A percentile compares a stretch with the other conserved stretches of the same genome.
Conservation (phyloP, 768 basidiomycete species). For the Amanita fuliginea region DNA sequence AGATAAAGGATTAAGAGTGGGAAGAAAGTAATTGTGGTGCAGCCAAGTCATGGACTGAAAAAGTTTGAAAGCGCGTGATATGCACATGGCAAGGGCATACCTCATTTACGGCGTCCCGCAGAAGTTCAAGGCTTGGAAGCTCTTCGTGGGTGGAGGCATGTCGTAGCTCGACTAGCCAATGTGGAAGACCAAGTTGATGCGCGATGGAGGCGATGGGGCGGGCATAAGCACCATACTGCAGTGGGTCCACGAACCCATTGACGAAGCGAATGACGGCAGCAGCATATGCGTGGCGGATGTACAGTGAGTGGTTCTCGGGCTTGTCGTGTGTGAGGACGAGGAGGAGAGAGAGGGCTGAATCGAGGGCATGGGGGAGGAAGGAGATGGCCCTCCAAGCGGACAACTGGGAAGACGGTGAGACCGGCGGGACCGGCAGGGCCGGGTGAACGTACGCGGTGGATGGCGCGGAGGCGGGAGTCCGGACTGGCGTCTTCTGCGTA, state of each 20-base stretch:
- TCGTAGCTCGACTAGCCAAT: conserved; percentile 84
- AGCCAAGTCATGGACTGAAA: conserved; percentile 75
- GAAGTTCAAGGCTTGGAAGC: conserved; percentile 70
- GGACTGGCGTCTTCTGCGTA: conserved; percentile 53
- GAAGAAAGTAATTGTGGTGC: conserved; percentile 74
- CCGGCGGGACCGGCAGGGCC: background rate
- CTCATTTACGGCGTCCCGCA: conserved; percentile 70
- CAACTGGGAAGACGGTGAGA: conserved; percentile 31
- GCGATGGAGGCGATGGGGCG: conserved; percentile 87
- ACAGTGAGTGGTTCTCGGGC: conserved; percentile 25
- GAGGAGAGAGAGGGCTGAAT: conserved; percentile 57
- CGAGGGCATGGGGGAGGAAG: conserved; percentile 72
- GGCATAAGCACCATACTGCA: conserved; percentile 84
- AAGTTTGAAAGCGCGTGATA: background rate
- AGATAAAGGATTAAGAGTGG: conserved; percentile 50
- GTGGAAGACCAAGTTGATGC: conserved; percentile 72
- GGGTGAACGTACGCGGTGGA: conserved; percentile 45
- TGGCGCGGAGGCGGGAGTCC: conserved; percentile 43
- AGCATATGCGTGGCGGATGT: conserved; percentile 68
- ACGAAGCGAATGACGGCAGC: conserved; percentile 80
- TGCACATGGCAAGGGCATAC: conserved; percentile 19
- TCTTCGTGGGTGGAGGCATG: conserved; percentile 97
- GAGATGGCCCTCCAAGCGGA: conserved; percentile 73
- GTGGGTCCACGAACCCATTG: conserved; percentile 90
- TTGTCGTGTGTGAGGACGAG: conserved; percentile 48